Base-by-base conservation (phyloP, 306 rosid species). In the Betula pendula region DNA sequence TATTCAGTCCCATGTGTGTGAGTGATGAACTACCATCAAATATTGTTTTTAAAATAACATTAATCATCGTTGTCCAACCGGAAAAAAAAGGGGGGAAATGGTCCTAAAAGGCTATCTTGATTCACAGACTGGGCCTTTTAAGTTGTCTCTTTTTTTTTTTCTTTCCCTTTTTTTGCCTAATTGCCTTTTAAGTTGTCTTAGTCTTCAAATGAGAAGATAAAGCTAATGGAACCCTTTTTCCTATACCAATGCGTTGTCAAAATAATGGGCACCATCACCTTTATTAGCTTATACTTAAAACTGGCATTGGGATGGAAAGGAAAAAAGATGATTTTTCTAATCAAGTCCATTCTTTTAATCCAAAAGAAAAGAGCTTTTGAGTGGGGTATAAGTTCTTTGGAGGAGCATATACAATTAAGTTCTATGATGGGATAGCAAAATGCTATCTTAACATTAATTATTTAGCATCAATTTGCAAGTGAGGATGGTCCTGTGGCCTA, bases 231-330 rank as follows among this genome's bases (percentile, higher is more conserved):
- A 17, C 47, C 38, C 75, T 50, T 76, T 80, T 78, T 58, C 80
- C 72, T 72, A 76, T 67, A 74, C 68, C 67, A 70, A 67, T 83
- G 91, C 75, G 85, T 83, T 89, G 93, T 89, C 88, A 62, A 81
- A 74, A 68, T 74, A 76, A 83, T 86, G 79, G 76, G 73, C 75
- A 79, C 81, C 76, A 84, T 76, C 60, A 70, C 86, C 84, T 82
- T 80, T 68, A 76, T 77, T 79, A 48, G 70, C 78, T 56, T 58
- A 68, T 5, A 62, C n/a, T 84, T 84, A 66, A 68, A 2, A 62
- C 63, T 76, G 77, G 78, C 83, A 81, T 51, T 56, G 70, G 79
- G 80, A 62, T 74, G 81, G 78, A 85, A 75, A 82, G 22, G 58
- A 40, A 70, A 4, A 1, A 71, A 45, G 49, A 45, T 47, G 45